Percentiles rank a stretch among this genome's conserved stretches.
phyloP scores from a whole-genome alignment of 1,284 basidiomycete species.

The Phlebopus sp. region DNA sequence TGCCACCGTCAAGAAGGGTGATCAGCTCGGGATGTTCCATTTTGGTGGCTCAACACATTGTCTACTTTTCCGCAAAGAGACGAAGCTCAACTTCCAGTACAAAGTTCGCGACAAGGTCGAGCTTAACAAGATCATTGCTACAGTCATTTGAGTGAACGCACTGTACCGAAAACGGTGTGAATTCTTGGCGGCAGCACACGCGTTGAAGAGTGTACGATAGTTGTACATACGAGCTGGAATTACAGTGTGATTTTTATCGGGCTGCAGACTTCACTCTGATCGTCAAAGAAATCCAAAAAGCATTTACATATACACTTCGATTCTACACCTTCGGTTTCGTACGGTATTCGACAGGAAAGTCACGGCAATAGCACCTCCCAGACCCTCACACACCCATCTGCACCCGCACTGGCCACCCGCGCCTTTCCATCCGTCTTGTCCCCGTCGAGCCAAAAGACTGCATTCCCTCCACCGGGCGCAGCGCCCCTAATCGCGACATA shows the following conservation, averaged over 20 bases:
- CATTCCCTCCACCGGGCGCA: slow-evolving; percentile 77
- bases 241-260: no score
- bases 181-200: no score
- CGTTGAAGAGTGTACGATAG: no score
- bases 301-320: no score
- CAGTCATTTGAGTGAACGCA: no score
- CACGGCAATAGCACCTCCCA: slow-evolving; percentile 67
- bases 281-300: no score
- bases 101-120: neutral
- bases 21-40: slow-evolving; percentile 49
- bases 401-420: slow-evolving; percentile 72
- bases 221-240: no score
- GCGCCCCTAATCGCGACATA: slow-evolving; percentile 87
- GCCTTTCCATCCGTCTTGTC: slow-evolving; percentile 34
- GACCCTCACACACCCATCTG: slow-evolving; percentile 78
- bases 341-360: slow-evolving; percentile 2
- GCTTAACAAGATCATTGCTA: neutral
- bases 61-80: slow-evolving; percentile 35
- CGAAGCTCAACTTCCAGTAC: slow-evolving; percentile 1
- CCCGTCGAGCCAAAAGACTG: slow-evolving; percentile 72
- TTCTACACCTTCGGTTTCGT: neutral
- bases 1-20: slow-evolving; percentile 35
- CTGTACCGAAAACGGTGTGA: no score
- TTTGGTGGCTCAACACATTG: slow-evolving; percentile 49
- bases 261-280: no score